Conservation (phyloP, 805 yeast genomes). For the Kuraishia ogatae region DNA sequence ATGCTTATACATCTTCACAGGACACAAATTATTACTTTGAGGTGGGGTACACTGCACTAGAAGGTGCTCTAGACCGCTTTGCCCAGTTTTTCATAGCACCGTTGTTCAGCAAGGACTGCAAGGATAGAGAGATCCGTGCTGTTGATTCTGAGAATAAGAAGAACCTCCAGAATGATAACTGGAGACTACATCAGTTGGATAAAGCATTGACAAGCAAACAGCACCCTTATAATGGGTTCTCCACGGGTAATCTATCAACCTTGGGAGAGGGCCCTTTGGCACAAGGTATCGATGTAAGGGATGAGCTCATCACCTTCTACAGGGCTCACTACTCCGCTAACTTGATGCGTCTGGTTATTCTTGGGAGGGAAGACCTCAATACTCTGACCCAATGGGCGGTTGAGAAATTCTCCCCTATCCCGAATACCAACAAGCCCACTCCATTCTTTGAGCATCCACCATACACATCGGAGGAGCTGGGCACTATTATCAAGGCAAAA, state of each 20-base stretch:
- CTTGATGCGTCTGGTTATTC: slow-evolving; percentile 76
- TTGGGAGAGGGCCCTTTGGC: slow-evolving; percentile 56
- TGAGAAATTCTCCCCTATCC: slow-evolving; percentile 54
- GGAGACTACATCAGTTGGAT: slow-evolving; percentile 85
- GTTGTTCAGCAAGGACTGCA: slow-evolving; percentile 60
- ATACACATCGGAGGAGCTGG: slow-evolving; percentile 38
- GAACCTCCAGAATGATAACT: slow-evolving; percentile 78
- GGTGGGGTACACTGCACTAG: slow-evolving; percentile 61
- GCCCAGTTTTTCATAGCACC: slow-evolving; percentile 89
- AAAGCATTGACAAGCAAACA: slow-evolving; percentile 60
- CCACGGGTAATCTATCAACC: slow-evolving; percentile 82
- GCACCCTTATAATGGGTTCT: slow-evolving; percentile 83
- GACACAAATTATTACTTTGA: slow-evolving; percentile 92
- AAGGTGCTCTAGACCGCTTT: slow-evolving; percentile 88
- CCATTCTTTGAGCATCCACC: slow-evolving; percentile 43
- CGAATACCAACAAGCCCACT: slow-evolving; percentile 35
- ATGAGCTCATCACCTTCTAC: slow-evolving; percentile 72
- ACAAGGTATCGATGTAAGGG: slow-evolving; percentile 67
- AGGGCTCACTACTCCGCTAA: slow-evolving; percentile 70
- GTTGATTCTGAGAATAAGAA: slow-evolving; percentile 95
- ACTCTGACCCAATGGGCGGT: slow-evolving; percentile 64
- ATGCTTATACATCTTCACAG: slow-evolving; percentile 85
- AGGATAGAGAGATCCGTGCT: slow-evolving; percentile 88
- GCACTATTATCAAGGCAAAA: slow-evolving; percentile 51
- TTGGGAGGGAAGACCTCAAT: slow-evolving; percentile 76